phyloP scores from a whole-genome alignment of 441 rosid genomes.

The Dalechampia spathulata region DNA sequence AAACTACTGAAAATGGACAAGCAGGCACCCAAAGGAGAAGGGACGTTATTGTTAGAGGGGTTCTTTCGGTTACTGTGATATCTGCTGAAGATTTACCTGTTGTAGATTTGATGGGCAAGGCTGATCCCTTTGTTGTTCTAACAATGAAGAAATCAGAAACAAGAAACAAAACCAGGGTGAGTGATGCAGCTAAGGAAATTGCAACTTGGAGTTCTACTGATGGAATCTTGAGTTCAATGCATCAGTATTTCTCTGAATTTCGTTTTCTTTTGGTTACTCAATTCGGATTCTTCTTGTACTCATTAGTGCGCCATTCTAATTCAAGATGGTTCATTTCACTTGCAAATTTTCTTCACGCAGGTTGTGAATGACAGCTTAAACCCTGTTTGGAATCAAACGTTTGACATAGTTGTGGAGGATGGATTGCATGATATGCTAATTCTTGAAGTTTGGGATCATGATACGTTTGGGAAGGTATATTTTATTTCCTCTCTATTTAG shows the following conservation, averaged over 20 bases:
- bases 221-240: background rate
- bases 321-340: background rate
- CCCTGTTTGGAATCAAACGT: conserved; percentile 97
- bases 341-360: conserved; percentile 30
- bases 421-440: conserved; percentile 95
- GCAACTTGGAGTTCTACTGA: background rate
- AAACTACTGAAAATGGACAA: conserved; percentile 21
- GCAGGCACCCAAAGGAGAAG: conserved; percentile 33
- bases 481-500: too few species aligned
- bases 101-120: conserved; percentile 77
- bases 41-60: conserved; percentile 89
- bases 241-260: too few species aligned
- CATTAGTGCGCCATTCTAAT: background rate
- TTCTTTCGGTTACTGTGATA: conserved; percentile 67
- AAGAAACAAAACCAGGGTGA: conserved; percentile 71
- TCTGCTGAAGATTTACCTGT: conserved; percentile 78
- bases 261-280: too few species aligned
- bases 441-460: conserved; percentile 91
- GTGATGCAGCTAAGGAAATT: conserved; percentile 8
- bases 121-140: conserved; percentile 75
- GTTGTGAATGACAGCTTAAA: conserved; percentile 85
- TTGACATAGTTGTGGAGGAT: conserved; percentile 95
- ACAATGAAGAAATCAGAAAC: conserved; percentile 68
- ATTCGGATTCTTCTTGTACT: background rate
- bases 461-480: conserved; percentile 88